Evolutionary conservation across 2,329 filamentous ascomycete species (phyloP).

Genomic region (Colletotrichum sp.): DNA sequence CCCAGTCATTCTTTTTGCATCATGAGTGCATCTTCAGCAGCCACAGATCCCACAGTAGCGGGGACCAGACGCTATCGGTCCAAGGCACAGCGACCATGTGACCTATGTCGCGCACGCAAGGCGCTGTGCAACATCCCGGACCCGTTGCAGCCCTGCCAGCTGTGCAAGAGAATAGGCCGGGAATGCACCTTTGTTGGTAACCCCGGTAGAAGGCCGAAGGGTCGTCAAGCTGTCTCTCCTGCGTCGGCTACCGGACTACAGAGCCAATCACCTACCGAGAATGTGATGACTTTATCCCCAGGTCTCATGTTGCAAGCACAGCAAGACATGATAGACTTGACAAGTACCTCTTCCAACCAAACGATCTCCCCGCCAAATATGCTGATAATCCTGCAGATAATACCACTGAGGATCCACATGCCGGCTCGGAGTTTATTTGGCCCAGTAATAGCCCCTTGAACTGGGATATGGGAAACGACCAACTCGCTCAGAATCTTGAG

Average conservation of each 20-base stretch:
- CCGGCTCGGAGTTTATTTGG: not conserved
- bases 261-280: not conserved
- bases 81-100: slow-evolving; percentile 26
- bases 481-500: not conserved
- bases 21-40: not conserved
- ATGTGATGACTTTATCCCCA: not conserved
- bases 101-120: slow-evolving; percentile 27
- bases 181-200: slow-evolving; percentile 27
- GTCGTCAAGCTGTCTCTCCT: not conserved
- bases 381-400: not conserved
- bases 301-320: not conserved
- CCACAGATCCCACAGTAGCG: not conserved
- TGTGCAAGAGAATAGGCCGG: slow-evolving; percentile 26
- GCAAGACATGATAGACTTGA: not conserved
- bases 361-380: not conserved
- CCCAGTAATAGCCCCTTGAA: not conserved
- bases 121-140: slow-evolving; percentile 31
- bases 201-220: slow-evolving; percentile 11
- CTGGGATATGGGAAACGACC: not conserved
- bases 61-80: slow-evolving; percentile 23
- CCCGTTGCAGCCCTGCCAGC: slow-evolving; percentile 27
- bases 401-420: not conserved
- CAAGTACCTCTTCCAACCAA: not conserved
- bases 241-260: not conserved
- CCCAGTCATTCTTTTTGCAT: not conserved